Evolutionary conservation across 2,329 filamentous ascomycete species (phyloP).

Genomic region (Aspergillus udagawae): DNA sequence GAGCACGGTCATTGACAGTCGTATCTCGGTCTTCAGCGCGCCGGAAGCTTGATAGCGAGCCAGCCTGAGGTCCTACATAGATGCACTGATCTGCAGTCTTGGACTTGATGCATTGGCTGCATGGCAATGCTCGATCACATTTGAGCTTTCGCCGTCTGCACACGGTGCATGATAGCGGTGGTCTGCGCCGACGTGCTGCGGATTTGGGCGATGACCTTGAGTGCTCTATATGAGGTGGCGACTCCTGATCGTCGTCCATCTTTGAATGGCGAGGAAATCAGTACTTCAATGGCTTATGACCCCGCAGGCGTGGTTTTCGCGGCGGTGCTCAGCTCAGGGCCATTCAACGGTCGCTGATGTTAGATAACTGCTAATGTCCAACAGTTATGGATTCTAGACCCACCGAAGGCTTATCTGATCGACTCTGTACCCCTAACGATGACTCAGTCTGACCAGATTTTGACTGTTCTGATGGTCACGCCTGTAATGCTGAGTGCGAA

Average conservation of each 20-base stretch:
- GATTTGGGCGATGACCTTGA: constrained; percentile 10
- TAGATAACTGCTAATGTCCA: background rate
- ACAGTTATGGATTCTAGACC: background rate
- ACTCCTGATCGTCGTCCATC: background rate
- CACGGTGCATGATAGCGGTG: constrained; percentile 64
- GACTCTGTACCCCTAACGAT: background rate
- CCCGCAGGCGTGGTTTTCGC: background rate
- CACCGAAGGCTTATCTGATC: background rate
- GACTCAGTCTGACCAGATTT: background rate
- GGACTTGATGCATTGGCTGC: constrained; percentile 56
- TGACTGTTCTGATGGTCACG: background rate
- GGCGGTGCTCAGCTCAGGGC: background rate
- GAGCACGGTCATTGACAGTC: constrained; percentile 2
- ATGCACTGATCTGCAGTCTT: constrained; percentile 51
- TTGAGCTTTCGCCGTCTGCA: constrained; percentile 73
- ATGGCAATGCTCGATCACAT: constrained; percentile 71
- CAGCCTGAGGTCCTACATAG: constrained; percentile 38
- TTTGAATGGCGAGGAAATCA: background rate
- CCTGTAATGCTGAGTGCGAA: background rate
- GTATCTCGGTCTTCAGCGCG: constrained; percentile 1
- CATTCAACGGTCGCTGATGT: background rate
- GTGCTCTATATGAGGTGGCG: background rate
- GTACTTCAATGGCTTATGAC: background rate
- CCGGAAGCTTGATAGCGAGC: constrained; percentile 4
- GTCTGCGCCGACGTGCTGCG: constrained; percentile 54